phyloP scores from a whole-genome alignment of 768 basidiomycete genomes.

The Lepiota venenata region DNA sequence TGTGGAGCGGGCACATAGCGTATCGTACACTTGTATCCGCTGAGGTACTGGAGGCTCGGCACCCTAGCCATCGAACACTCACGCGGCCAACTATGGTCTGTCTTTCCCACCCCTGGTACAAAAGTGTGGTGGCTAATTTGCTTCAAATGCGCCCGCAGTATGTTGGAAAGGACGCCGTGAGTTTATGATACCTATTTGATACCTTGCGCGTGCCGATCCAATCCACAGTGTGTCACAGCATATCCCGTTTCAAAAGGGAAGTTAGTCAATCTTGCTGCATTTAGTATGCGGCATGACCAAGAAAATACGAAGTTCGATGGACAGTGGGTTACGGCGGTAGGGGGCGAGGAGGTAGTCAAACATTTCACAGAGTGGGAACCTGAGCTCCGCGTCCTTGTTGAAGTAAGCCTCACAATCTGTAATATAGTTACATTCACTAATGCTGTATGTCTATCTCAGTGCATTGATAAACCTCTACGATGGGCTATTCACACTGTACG shows the following conservation, averaged over 20 bases:
- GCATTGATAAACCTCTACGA: conserved; percentile 44
- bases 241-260: conserved; percentile 60
- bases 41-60: conserved; percentile 19
- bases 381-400: conserved; percentile 52
- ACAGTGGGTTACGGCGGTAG: conserved; percentile 47
- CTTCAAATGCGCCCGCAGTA: conserved; percentile 36
- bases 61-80: conserved; percentile 20
- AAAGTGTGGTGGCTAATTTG: no score
- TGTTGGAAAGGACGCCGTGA: conserved; percentile 47
- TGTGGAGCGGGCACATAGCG: conserved; percentile 34
- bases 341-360: conserved; percentile 39
- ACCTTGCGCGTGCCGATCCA: not conserved
- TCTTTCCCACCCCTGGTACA: not conserved
- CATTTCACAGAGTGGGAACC: conserved; percentile 55
- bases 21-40: conserved; percentile 34
- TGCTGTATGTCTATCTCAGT: conserved; percentile 32
- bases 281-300: conserved; percentile 45
- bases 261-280: conserved; percentile 28
- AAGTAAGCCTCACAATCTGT: conserved; percentile 32
- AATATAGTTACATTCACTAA: not conserved
- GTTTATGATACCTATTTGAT: conserved; percentile 16
- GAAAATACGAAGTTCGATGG: conserved; percentile 47
- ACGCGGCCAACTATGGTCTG: not conserved
- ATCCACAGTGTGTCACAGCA: conserved; percentile 49
- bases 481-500: conserved; percentile 65